These are phyloP conservation scores for Mycena floridula DNA, from an alignment of 768 basidiomycete species.

Conservation along the genomic window DNA sequence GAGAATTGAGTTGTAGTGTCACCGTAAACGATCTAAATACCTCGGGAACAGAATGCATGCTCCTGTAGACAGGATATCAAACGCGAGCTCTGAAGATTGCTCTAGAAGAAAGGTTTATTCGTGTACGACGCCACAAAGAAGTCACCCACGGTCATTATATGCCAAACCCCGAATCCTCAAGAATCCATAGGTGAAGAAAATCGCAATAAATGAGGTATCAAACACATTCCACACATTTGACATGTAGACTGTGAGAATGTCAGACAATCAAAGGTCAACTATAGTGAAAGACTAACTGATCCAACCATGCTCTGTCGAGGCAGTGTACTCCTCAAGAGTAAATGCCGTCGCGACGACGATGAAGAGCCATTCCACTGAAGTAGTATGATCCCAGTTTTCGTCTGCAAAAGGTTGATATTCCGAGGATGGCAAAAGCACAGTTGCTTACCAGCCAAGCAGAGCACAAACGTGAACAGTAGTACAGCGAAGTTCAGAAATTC, in stretches of 20 bases:
- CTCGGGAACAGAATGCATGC: slow-evolving; percentile 85
- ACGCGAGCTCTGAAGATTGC: slow-evolving; percentile 55
- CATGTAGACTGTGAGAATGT: slow-evolving; percentile 55
- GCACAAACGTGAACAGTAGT: slow-evolving; percentile 61
- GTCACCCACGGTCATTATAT: slow-evolving; percentile 39
- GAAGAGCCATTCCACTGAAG: slow-evolving; percentile 65
- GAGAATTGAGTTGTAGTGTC: background rate
- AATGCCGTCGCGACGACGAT: slow-evolving; percentile 75
- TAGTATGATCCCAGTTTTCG: slow-evolving; percentile 44
- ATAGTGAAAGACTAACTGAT: slow-evolving; percentile 47
- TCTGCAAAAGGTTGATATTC: slow-evolving; percentile 31
- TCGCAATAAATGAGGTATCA: slow-evolving; percentile 65
- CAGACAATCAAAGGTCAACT: slow-evolving; percentile 1
- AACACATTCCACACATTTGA: slow-evolving; percentile 94
- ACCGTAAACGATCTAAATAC: slow-evolving; percentile 26
- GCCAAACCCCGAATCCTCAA: slow-evolving; percentile 62
- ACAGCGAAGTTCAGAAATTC: slow-evolving; percentile 75
- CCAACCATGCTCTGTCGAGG: slow-evolving; percentile 85
- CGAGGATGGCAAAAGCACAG: slow-evolving; percentile 1
- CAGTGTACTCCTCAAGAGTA: slow-evolving; percentile 81
- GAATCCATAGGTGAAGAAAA: slow-evolving; percentile 63
- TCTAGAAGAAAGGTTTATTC: slow-evolving; percentile 13
- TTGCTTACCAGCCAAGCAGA: slow-evolving; percentile 67
- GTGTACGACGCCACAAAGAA: slow-evolving; percentile 7
- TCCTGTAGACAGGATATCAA: slow-evolving; percentile 80